phyloP scores from a whole-genome alignment of 108 stramenopile genomes.

The Nitzschia sp. region DNA sequence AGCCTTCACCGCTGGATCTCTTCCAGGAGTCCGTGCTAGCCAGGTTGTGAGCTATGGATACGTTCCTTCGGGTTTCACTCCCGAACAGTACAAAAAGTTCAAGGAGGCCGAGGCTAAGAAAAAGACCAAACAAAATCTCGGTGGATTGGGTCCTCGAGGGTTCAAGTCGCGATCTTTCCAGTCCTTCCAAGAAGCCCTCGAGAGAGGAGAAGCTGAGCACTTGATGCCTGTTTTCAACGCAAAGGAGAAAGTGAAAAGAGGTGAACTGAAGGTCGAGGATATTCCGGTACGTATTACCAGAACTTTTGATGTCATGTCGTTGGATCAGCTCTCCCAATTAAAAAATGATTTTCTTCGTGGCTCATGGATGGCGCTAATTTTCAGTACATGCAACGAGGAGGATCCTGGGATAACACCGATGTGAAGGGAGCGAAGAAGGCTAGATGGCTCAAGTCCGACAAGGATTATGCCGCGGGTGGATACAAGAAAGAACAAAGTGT shows the following conservation, averaged over 20 bases:
- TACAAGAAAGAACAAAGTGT: constrained; percentile 79
- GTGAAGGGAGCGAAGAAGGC: constrained; percentile 60
- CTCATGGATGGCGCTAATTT: neutral
- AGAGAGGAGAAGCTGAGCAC: constrained; percentile 73
- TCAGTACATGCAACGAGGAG: constrained; percentile 83
- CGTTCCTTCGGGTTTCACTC: constrained; percentile 80
- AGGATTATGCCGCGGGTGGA: constrained; percentile 74
- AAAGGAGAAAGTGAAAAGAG: constrained; percentile 53
- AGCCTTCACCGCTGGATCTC: constrained; percentile 17
- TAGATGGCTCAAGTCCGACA: constrained; percentile 65
- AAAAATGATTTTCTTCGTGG: neutral
- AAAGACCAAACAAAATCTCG: constrained; percentile 50
- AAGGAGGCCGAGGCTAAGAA: constrained; percentile 62
- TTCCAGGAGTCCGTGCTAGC: neutral
- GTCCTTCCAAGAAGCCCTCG: constrained; percentile 80
- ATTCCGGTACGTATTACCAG: constrained; percentile 22
- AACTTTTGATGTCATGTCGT: neutral
- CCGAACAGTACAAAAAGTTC: constrained; percentile 70
- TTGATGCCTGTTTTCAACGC: constrained; percentile 73
- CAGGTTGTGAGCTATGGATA: constrained; percentile 47
- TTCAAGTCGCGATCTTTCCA: constrained; percentile 80
- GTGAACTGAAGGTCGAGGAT: constrained; percentile 70
- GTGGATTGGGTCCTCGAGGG: constrained; percentile 67
- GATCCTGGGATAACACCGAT: constrained; percentile 69
- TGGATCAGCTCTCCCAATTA: neutral